Evolutionary conservation across 441 rosid genomes (phyloP), one percentile per base, ranked within the genome.

Genomic region (Mallotus japonicus): DNA sequence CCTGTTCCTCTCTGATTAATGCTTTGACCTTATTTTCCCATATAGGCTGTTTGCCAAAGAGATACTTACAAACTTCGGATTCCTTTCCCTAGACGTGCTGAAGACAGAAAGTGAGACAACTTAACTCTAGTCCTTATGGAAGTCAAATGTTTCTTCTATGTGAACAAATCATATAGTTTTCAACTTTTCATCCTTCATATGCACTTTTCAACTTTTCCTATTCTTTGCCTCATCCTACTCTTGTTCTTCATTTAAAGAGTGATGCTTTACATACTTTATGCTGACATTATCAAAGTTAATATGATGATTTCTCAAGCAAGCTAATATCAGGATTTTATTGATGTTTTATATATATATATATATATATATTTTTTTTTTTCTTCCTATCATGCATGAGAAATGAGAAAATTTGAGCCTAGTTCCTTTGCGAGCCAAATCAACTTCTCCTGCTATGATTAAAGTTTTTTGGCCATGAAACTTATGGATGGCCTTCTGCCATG

Each of bases 71-170:
- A 94, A 83, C 90, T 94, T 72, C 86, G 96, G 60, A 81, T 92
- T 77, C 99, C 97, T 24, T 92, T 92, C 79, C 87, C 95, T 8
- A 85, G 94, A 78, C 89, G 80, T n/a, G 97, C 97, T 37, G 87
- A 82, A 79, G 89, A 89, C 70, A 85, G 96, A 79, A 94, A 92
- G 99, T 94, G 75, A 85, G 92, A 72, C 19, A 11, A 72, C 61
- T 37, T 4, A 15, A 49, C 69, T 57, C 5, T 44, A n/a, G 34
- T 65, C 63, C 28, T 16, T 46, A 24, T 34, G 17, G 80, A 64
- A 62, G 6, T 47, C 56, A 42, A 32, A 28, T 16, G 16, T 46
- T 73, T 68, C 17, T 8, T 72, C 67, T 74, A 50, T 74, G 47
- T 14, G 34, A 42, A n/a, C 40, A 57, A 14, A 8, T 56, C 20